Percentiles rank a stretch among this genome's conserved stretches.
Evolutionary conservation across 352 stramenopile genomes (phyloP).

Genomic region (Blastocystis hominis): DNA sequence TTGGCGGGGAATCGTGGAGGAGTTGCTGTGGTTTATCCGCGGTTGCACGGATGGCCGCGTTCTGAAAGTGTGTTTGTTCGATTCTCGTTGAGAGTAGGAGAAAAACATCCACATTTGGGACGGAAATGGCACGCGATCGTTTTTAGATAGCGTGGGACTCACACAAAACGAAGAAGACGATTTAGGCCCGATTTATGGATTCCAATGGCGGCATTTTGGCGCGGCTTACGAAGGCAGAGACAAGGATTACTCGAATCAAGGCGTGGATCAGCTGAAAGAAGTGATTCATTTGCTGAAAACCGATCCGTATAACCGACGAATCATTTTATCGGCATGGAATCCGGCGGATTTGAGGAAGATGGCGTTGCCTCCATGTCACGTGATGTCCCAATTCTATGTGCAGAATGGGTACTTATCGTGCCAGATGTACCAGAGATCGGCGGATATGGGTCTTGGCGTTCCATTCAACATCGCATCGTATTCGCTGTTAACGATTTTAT

Average conservation of each 20-base stretch:
- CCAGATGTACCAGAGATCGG: slow-evolving; percentile 97
- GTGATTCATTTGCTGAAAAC: slow-evolving; percentile 93
- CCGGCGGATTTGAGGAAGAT: slow-evolving; percentile 85
- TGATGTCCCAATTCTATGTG: slow-evolving; percentile 91
- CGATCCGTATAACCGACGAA: slow-evolving; percentile 89
- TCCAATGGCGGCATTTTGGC: slow-evolving; percentile 97
- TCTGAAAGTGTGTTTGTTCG: slow-evolving; percentile 34
- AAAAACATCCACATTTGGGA: slow-evolving; percentile 99
- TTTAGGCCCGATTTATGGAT: slow-evolving; percentile 84
- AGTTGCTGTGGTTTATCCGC: slow-evolving; percentile 95
- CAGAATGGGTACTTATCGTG: slow-evolving; percentile 72
- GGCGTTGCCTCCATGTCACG: slow-evolving; percentile 97
- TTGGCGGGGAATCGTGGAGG: slow-evolving; percentile 93
- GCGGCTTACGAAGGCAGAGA: slow-evolving; percentile 94
- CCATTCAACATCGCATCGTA: slow-evolving; percentile 99
- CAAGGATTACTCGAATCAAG: slow-evolving; percentile 89
- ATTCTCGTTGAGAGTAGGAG: slow-evolving; percentile 62
- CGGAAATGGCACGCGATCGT: slow-evolving; percentile 91
- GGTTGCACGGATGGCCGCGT: slow-evolving; percentile 60
- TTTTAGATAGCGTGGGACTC: slow-evolving; percentile 79
- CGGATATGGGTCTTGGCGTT: slow-evolving; percentile 96
- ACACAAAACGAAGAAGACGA: slow-evolving; percentile 86
- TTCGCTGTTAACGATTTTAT: slow-evolving; percentile 85
- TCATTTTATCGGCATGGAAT: slow-evolving; percentile 98
- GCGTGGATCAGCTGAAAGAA: slow-evolving; percentile 92